Conservation (phyloP, 164 flowering plant genomes). For the Tetrastigma voinierianum region DNA sequence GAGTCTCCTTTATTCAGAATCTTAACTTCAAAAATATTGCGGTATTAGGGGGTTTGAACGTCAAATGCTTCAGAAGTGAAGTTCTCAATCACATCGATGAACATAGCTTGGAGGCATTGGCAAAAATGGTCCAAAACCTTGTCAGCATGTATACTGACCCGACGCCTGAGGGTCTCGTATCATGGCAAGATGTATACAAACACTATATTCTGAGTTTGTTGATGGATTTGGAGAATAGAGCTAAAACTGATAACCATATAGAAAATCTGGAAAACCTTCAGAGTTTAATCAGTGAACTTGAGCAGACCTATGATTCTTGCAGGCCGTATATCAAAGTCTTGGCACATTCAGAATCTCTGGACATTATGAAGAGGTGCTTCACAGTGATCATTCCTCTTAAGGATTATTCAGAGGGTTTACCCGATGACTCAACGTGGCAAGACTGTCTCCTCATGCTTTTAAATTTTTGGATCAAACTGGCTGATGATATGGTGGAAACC, state of each 20-base stretch:
- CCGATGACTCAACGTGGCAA: slow-evolving; percentile 53
- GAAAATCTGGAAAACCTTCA: slow-evolving; percentile 44
- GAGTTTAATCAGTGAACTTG: slow-evolving; percentile 54
- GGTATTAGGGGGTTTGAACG: slow-evolving; percentile 60
- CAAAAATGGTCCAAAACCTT: slow-evolving; percentile 69
- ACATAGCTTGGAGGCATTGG: slow-evolving; percentile 69
- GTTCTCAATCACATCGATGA: slow-evolving; percentile 53
- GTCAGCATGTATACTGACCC: slow-evolving; percentile 33
- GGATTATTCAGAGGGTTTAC: slow-evolving; percentile 25
- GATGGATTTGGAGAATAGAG: slow-evolving; percentile 39
- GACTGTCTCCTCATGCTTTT: slow-evolving; percentile 66
- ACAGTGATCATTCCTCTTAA: slow-evolving; percentile 35
- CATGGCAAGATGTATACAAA: slow-evolving; percentile 70
- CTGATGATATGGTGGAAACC: slow-evolving; percentile 61
- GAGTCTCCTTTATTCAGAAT: slow-evolving; percentile 57
- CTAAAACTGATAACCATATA: slow-evolving; percentile 21
- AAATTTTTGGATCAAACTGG: slow-evolving; percentile 63
- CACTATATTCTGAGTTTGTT: slow-evolving; percentile 49
- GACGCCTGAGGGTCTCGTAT: slow-evolving; percentile 45
- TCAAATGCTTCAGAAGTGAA: slow-evolving; percentile 55
- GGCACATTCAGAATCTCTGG: slow-evolving; percentile 44
- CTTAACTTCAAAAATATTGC: slow-evolving; percentile 88
- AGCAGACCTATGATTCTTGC: slow-evolving; percentile 60
- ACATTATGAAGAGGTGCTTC: slow-evolving; percentile 53
- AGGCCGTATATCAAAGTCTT: slow-evolving; percentile 42